Conservation (phyloP, 345 rosid genomes). For the Eucalyptus cloeziana region DNA sequence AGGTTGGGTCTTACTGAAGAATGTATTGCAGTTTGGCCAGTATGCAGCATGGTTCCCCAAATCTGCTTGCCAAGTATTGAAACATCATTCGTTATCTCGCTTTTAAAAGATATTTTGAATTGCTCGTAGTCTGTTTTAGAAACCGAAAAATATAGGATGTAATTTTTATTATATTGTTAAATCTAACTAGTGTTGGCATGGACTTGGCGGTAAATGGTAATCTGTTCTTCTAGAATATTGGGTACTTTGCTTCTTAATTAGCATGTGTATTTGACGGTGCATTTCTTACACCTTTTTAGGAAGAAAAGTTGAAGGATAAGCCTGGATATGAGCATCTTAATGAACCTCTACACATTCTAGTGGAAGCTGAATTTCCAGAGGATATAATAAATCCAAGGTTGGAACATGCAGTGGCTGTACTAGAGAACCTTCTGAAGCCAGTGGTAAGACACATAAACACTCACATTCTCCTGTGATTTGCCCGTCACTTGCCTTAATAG, state of each 20-base stretch:
- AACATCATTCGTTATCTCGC: neutral
- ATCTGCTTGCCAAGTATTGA: neutral
- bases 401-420: conserved; percentile 61
- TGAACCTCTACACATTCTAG: conserved; percentile 75
- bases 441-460: conserved; percentile 35
- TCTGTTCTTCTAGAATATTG: neutral
- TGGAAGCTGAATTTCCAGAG: conserved; percentile 92
- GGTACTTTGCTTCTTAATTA: neutral
- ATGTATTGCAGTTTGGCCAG: neutral
- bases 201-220: neutral
- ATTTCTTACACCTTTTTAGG: conserved; percentile 17
- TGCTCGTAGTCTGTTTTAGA: neutral
- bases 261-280: neutral
- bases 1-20: neutral
- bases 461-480: neutral
- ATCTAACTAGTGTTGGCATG: neutral
- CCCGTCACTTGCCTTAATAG: neutral
- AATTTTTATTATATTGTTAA: neutral
- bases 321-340: conserved; percentile 92
- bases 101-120: neutral
- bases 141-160: neutral
- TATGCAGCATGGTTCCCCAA: neutral
- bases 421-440: conserved; percentile 79
- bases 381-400: conserved; percentile 57
- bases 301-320: conserved; percentile 86